Percentiles rank a stretch among this genome's conserved stretches.
Conservation (phyloP, 139 green algal species). For the Auxenochlorella pyrenoidosa region DNA sequence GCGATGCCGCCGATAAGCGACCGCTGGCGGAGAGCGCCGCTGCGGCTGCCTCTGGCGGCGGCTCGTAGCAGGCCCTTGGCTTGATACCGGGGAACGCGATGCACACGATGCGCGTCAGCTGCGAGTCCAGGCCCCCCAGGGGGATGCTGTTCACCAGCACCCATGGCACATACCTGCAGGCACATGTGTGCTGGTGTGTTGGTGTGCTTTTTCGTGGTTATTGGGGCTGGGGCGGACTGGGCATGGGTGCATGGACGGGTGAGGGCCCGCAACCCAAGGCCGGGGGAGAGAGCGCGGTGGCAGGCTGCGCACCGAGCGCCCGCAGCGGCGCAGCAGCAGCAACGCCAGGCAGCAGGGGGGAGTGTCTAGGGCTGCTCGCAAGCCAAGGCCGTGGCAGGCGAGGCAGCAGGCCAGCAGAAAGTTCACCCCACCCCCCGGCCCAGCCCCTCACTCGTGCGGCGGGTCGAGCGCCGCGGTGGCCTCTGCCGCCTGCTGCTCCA, state of each 20-base stretch:
- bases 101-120: slow-evolving; percentile 47
- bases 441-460: slow-evolving; percentile 29
- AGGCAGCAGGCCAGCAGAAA: background rate
- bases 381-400: background rate
- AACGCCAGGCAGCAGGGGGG: too few relatives aligned
- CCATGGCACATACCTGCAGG: slow-evolving; percentile 43
- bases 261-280: too few relatives aligned
- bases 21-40: background rate
- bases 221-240: too few relatives aligned
- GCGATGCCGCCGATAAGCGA: too few relatives aligned
- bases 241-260: too few relatives aligned
- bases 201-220: too few relatives aligned
- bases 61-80: slow-evolving; percentile 11
- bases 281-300: too few relatives aligned
- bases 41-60: background rate
- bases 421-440: too few relatives aligned
- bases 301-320: background rate
- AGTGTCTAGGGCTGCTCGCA: too few relatives aligned
- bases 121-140: slow-evolving; percentile 22
- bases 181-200: too few relatives aligned
- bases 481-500: slow-evolving; percentile 33
- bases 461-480: slow-evolving; percentile 42
- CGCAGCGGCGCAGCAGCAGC: background rate
- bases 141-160: slow-evolving; percentile 51
- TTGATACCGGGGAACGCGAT: slow-evolving; percentile 34